Evolutionary conservation across 805 yeast genomes (phyloP), one percentile per base, ranked within the genome.

Genomic region (Suhomyces canberraensis): DNA sequence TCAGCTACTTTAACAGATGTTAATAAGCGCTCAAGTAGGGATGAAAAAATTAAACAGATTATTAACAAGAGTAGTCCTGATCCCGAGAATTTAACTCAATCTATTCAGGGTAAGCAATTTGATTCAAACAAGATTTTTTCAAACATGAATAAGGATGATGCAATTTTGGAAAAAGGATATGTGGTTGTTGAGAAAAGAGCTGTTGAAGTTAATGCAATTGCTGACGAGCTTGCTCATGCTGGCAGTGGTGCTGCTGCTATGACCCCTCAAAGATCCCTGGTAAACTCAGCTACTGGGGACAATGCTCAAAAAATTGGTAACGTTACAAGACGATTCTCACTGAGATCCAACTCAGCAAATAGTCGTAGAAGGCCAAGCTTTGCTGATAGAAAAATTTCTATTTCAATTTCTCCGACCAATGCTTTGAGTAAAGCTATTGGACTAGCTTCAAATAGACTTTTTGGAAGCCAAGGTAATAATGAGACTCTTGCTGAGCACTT

Each of bases 181-280:
- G 98, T 91, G 22, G 95, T 91, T 26, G 90, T 91, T 19, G 98
- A 91, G 58, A 93, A 91, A 58, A 76, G 95, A 33, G 87, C 93
- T 0, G 97, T 91, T 3, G 98, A 93, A 56, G 95, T 91, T 7
- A 91, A 91, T 64, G 91, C 95, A 2, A 70, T 93, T 39, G 98
- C 98, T 3, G 98, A 91, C 59, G 96, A 90, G 56, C 65, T 91
- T 35, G 90, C 87, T 11, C 65, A 68, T 40, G 81, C 81, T 3
- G 81, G 80, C 1, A 60, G 69, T 39, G 71, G 75, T 5, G 69
- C 73, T 4, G 70, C 73, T 21, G 80, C 76, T 1, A 69, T 67
- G n/a, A 51, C 50, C 29, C 33, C 51, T 11, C 40, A 40, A n/a
- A 36, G 39, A 4, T 9, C 9, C 13, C 22, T 7, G 8, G 9